These are phyloP conservation scores for Pythium myriotylum DNA, from an alignment of 352 stramenopile species.

Conservation along the genomic window DNA sequence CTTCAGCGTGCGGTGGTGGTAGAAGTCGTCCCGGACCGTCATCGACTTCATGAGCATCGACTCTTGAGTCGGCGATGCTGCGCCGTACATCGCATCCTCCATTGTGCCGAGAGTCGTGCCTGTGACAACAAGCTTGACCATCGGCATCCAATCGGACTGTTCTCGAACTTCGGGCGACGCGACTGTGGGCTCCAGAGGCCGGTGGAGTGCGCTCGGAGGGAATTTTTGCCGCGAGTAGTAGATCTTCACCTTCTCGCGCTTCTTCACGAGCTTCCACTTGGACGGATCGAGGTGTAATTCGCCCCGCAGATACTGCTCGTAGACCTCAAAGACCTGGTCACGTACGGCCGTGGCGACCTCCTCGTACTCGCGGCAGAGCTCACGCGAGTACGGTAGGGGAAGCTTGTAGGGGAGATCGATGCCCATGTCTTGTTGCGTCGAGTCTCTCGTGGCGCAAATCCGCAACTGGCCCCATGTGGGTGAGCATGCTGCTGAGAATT, in stretches of 20 bases:
- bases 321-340: conserved; percentile 5
- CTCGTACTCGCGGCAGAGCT: conserved; percentile 4
- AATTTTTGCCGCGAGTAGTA: conserved; percentile 4
- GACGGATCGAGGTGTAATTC: not conserved
- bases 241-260: conserved; percentile 6
- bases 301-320: not conserved
- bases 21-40: conserved; percentile 28
- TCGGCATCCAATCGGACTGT: conserved; percentile 33
- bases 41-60: conserved; percentile 41
- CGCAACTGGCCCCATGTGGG: no score
- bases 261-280: conserved; percentile 12
- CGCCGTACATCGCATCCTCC: conserved; percentile 68
- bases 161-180: not conserved
- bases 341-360: conserved; percentile 1
- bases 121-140: conserved; percentile 50
- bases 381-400: conserved; percentile 4
- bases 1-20: conserved; percentile 37
- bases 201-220: conserved; percentile 9
- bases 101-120: conserved; percentile 53
- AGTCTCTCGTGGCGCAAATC: not conserved
- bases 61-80: conserved; percentile 30
- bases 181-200: not conserved
- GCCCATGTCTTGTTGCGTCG: no score
- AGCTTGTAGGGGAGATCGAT: conserved; percentile 2
- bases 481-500: no score